Base-by-base conservation (phyloP, 2,329 filamentous ascomycete species). In the Coleophoma crateriformis region DNA sequence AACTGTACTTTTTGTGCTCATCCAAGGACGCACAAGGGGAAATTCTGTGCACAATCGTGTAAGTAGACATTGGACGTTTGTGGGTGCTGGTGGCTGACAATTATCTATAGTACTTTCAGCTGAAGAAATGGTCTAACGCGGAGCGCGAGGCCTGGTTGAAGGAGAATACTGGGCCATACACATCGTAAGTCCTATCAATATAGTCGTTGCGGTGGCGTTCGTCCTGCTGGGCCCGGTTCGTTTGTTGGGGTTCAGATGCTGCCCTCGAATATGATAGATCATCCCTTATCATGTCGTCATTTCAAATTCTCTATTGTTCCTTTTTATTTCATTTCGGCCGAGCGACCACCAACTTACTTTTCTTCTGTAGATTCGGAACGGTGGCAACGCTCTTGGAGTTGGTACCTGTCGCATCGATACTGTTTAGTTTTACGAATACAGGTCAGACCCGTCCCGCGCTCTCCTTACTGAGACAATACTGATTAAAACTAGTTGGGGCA, bases 371-470 rank as follows among this genome's bases (percentile, higher is more conserved):
- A 7, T 87, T 96, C 50, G 82, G 82, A 17, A 76, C 79, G 1
- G 81, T 88, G 2, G 86, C 90, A 5, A 89, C 88, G 44, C 69
- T 94, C 1, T 76, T 96, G 4, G 90, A 96, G 65, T 85, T 96
- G 74, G 71, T 96, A 2, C 92, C 92, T 0, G 72, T 96, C 53
- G 82, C 78, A 7, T 91, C 88, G 6, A 86, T 96, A 47, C 77
- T 92, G 53, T 95, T 96, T 63, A 79, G 87, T 1, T 96, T 95
- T 67, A 96, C 90, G 14, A 96, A 96, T 67, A 87, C 88, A 1
- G 80, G 81, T 80, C 15, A 20, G 35, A 37, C 15, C 41, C 17
- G 5, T 20, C 15, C 39, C 19, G 15, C 7, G n/a, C 8, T 33
- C 27, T 14, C 14, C 27, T 41, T 46, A 14, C 27, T 8, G 27